phyloP scores from a whole-genome alignment of 495 filamentous ascomycete species.

The Tirmania nivea region DNA sequence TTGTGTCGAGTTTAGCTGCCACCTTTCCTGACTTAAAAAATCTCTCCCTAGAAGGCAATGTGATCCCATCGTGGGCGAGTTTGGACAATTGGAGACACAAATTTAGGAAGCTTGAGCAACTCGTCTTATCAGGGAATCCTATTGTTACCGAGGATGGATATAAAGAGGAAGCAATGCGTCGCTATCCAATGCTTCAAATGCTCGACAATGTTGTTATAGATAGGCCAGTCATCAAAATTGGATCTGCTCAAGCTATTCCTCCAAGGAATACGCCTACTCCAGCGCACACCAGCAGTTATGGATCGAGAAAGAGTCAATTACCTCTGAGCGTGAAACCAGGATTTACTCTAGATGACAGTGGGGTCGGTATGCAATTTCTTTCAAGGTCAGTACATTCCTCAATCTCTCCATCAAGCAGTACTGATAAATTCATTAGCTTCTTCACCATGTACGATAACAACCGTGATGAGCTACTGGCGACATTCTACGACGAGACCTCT shows the following conservation, averaged over 20 bases:
- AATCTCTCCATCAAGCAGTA: background rate
- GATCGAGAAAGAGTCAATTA: conserved; percentile 37
- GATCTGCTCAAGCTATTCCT: background rate
- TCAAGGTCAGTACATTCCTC: conserved; percentile 6
- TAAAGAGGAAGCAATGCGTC: conserved; percentile 47
- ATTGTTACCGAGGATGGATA: conserved; percentile 39
- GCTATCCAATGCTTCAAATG: conserved; percentile 56
- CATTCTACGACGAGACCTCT: conserved; percentile 57
- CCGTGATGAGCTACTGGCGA: conserved; percentile 34
- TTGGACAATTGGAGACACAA: conserved; percentile 51
- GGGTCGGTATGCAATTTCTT: conserved; percentile 31
- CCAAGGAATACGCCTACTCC: background rate
- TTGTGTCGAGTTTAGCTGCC: conserved; percentile 47
- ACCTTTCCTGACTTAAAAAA: conserved; percentile 67
- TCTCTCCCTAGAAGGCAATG: conserved; percentile 22
- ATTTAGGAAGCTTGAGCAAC: conserved; percentile 53
- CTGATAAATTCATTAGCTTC: conserved; percentile 25
- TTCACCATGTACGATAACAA: conserved; percentile 54
- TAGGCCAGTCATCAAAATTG: conserved; percentile 5
- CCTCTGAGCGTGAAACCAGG: conserved; percentile 35
- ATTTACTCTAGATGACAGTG: conserved; percentile 51
- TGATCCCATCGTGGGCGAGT: conserved; percentile 16
- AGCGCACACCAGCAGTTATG: conserved; percentile 3
- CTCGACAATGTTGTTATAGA: conserved; percentile 23
- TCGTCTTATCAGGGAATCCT: conserved; percentile 57